Evolutionary conservation across 2,329 filamentous ascomycete genomes (phyloP), one percentile per base, ranked within the genome.

Genomic region (Beauveria caledonica): DNA sequence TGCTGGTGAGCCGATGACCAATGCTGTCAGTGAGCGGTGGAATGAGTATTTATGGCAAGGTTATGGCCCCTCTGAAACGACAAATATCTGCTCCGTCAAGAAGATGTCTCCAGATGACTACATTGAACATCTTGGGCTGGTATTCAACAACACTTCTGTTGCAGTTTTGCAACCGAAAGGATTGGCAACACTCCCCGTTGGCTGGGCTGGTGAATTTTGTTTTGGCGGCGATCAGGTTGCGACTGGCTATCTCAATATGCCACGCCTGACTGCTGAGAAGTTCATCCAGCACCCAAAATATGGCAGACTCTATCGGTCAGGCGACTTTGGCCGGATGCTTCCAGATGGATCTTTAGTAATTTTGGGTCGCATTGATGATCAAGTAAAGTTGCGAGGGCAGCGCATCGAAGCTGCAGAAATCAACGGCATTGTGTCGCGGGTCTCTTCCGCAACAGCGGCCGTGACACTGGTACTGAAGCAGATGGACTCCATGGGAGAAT

Each of bases 171-270:
- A 67, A 19, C 72, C 72, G 0, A 73, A 73, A 5, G 69, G 74
- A 2, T 68, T 85, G 5, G 71, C 80, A 0, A 67, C 84, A 1
- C 74, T 92, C 0, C 90, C 90, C 0, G 70, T 82, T 7, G 90
- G 91, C 3, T 88, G 84, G 63, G 77, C 90, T 17, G 92, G 92
- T 11, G 92, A 96, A 70, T 78, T 96, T 7, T 95, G 89, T 68
- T 94, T 96, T 70, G 91, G 90, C 15, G 92, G 92, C 11, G 84
- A 89, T 53, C 92, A 96, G 72, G 84, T 96, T 5, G 86, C 85
- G 46, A 78, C 81, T 44, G 90, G 90, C 1, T 96, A 93, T 67
- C 77, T 94, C 29, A 84, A 87, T 61, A 78, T 82, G 71, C 79
- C 83, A 0, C 78, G 81, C 3, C 73, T 89, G 45, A 90, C 87